Evolutionary conservation across 106 monocot genomes (phyloP), one percentile per base, ranked within the genome.

Genomic region (Amphibolis antarctica): DNA sequence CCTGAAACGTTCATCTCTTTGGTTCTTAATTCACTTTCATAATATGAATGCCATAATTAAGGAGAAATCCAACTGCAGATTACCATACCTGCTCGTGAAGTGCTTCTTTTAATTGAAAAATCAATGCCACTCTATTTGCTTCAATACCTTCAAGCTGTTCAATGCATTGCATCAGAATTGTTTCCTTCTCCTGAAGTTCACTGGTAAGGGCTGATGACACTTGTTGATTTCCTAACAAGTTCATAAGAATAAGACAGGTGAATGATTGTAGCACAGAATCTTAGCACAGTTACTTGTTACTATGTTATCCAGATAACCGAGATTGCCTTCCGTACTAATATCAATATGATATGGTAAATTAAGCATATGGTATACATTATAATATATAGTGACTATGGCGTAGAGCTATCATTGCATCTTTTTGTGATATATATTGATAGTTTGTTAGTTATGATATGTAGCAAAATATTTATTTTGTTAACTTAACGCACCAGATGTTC

Each of bases 111-210:
- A 99, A 73, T 70, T 81, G 76, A 64, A 63, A 44, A 66, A 87
- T 54, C 53, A 99, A 67, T 28, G 81, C 43, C 66, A 59, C 52
- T 75, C 98, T 99, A 53, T 63, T 60, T 59, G 78, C 64, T 78
- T 83, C 78, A 62, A 83, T 64, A 62, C 65, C 76, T 77, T 77
- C 75, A 55, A 99, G 85, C 73, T 91, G 87, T 49, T 88, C 71
- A 77, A 88, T 71, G 58, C 82, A 87, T 53, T 91, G 86, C 45
- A 63, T 82, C 19, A 99, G 69, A 71, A 71, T 55, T 21, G 61
- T 65, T 77, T 99, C 88, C 71, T 88, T 86, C 47, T 85, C 88
- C 46, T 83, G 69, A 67, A 91, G 76, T 57, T 80, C 85, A 72
- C 46, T 69, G 3, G 65, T 53, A 67, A 84, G 73, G 12, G 59